Base-by-base conservation (phyloP, 805 yeast species). In the Sugiyamaella chiloensis region DNA sequence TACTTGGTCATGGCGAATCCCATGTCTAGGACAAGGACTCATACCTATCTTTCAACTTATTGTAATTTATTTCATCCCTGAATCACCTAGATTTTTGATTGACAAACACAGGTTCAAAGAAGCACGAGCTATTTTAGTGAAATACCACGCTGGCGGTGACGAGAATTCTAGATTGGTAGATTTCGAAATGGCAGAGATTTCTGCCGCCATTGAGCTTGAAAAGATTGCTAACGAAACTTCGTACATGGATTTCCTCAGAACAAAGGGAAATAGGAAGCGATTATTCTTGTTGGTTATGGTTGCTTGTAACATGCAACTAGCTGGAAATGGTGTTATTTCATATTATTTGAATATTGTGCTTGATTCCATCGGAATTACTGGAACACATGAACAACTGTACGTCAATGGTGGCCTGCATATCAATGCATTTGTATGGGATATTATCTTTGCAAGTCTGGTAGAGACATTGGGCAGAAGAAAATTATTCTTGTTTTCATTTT, bases 1-100 rank as follows among this genome's bases (percentile, higher is more conserved):
- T n/a, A 51, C 57, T 1, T 68, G 73, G 32, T 71, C 81, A 16
- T 85, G 90, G 88, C 78, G 90, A 70, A 73, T 85, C 61, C 90
- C 91, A 11, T 75, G 84, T 51, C 81, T 86, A 1, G 66, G 83
- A 57, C 93, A 85, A 68, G 70, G 79, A 48, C 53, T 83, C 32
- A 81, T 82, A 60, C 50, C 86, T 42, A 65, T 85, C 31, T 60
- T 82, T 46, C 69, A 85, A 79, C 81, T 48, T 29, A 65, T 35
- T 14, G 68, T 44, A 16, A 44, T 44, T 9, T 44, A 44, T 34
- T 26, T 44, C 20, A 44, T 44, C 26, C 47, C 47, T 6, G 47
- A 44, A 34, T 44, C 47, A 8, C 47, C 47, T 0, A 73, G 96
- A 49, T 89, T 74, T 67, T 81, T 77, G 60, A 87, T 89, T 4